Evolutionary conservation across 371 early-diverging fungal genomes (phyloP), one percentile per base, ranked within the genome.

Genomic region (Umbelopsis sp.): DNA sequence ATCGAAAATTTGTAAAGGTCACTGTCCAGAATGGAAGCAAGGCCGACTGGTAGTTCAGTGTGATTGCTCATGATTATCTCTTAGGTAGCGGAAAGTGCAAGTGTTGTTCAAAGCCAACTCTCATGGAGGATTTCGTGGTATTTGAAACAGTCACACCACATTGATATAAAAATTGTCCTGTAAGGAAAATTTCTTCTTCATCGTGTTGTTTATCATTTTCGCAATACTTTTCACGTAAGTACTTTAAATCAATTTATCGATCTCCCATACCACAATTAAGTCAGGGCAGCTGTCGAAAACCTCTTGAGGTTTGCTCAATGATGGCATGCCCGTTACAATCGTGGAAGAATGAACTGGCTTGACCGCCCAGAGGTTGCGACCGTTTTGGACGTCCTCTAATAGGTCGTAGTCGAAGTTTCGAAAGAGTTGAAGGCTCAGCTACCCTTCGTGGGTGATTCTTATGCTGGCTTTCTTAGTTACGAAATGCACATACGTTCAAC

Each of bases 1-100:
- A 93, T 93, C 24, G 91, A 88, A 52, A 93, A 89, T 72, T 93
- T 93, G 87, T 93, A 92, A 37, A 92, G 80, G 68, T 93, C 93
- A 79, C 91, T 92, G 72, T 92, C 93, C 18, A 92, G 85, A 48
- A 92, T 79, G 22, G 83, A 83, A 14, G 67, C 71, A 37, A 80
- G 72, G 29, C 57, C 57, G 14, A 57, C 18, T 11, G 22, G 35
- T 29, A 18, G n/a, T 35, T 57, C 29, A 57, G 12, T 57, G 3
- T 35, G 35, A 18, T 12, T 57, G 16, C 18, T 37, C 35, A 35
- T 57, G 1, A 48, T 8, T 48, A n/a, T n/a, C 7, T 12, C 1
- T 48, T 16, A 20, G 48, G 16, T 11, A 18, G 6, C 18, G 57
- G 18, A 29, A 18, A 18, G 29, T 20, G 57, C 16, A 35, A 18